These are phyloP conservation scores for Cladosporium sp. DNA, from an alignment of 2,329 filamentous ascomycete species.

Conservation along the genomic window DNA sequence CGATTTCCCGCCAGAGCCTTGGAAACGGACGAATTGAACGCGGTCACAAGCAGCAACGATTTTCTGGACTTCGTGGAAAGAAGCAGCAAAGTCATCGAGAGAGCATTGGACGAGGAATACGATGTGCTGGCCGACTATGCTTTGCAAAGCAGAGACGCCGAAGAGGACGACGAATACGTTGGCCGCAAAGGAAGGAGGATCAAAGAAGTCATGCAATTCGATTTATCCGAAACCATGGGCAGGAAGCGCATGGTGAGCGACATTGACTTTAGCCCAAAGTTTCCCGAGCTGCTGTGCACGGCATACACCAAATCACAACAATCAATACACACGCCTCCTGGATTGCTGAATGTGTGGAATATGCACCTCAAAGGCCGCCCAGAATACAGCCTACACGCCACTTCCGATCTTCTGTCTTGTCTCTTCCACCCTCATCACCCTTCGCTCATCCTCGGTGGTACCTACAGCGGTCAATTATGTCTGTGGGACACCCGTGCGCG, in stretches of 20 bases:
- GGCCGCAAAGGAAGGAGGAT: conserved; percentile 69
- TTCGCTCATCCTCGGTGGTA: conserved; percentile 90
- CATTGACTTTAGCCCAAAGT: conserved; percentile 90
- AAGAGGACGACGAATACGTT: conserved; percentile 66
- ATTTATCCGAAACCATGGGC: conserved; percentile 75
- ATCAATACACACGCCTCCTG: conserved; percentile 79
- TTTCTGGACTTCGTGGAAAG: conserved; percentile 94
- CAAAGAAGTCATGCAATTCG: conserved; percentile 88
- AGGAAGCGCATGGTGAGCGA: conserved; percentile 98
- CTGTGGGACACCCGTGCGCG: conserved; percentile 94
- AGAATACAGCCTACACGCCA: conserved; percentile 94
- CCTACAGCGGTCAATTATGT: conserved; percentile 93
- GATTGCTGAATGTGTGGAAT: conserved; percentile 95
- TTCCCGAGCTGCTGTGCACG: conserved; percentile 82
- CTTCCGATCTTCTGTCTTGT: conserved; percentile 89
- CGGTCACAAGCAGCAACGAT: conserved; percentile 85
- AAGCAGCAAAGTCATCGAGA: conserved; percentile 94
- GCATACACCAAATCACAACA: conserved; percentile 77
- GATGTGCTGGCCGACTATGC: conserved; percentile 95
- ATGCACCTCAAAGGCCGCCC: conserved; percentile 88
- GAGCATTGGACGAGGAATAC: conserved; percentile 91
- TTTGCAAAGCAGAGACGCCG: conserved; percentile 64
- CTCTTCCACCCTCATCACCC: conserved; percentile 99
- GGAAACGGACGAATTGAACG: conserved; percentile 78
- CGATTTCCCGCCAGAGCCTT: conserved; percentile 75